Conservation (phyloP, 2,329 filamentous ascomycete genomes). For the Colletotrichum tropicicola region DNA sequence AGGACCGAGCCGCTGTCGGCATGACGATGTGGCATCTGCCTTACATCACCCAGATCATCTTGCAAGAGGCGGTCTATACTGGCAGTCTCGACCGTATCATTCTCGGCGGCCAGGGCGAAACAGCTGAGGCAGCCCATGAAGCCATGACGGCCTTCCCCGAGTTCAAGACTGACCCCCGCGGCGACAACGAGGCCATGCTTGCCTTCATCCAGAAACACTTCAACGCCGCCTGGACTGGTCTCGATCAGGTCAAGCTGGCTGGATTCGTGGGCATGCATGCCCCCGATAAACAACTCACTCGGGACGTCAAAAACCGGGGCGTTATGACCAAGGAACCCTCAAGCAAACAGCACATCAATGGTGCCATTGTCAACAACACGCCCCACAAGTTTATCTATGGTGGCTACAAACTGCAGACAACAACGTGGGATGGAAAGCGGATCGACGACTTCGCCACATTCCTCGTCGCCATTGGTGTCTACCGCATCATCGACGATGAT, state of each 20-base stretch:
- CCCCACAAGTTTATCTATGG: background rate
- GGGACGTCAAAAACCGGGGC: background rate
- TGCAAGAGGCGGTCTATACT: background rate
- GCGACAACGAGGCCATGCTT: background rate
- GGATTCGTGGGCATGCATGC: constrained; percentile 4
- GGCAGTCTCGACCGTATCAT: background rate
- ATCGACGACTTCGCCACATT: background rate
- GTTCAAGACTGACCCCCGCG: background rate
- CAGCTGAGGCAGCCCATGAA: constrained; percentile 6
- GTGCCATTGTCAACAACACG: background rate
- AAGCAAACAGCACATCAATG: background rate
- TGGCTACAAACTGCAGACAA: background rate
- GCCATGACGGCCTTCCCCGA: constrained; percentile 4
- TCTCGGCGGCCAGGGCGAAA: constrained; percentile 2
- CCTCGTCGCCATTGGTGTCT: background rate
- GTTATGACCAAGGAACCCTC: background rate
- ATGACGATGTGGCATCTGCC: background rate
- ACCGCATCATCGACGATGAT: background rate
- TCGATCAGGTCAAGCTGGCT: background rate
- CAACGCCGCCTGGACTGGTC: background rate
- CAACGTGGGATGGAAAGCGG: constrained; percentile 4
- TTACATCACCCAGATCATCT: constrained; percentile 1
- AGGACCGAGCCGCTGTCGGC: background rate
- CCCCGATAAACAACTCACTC: background rate
- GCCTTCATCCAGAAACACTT: background rate